Conservation (phyloP, 441 rosid species). For the Erysimum cheiri region DNA sequence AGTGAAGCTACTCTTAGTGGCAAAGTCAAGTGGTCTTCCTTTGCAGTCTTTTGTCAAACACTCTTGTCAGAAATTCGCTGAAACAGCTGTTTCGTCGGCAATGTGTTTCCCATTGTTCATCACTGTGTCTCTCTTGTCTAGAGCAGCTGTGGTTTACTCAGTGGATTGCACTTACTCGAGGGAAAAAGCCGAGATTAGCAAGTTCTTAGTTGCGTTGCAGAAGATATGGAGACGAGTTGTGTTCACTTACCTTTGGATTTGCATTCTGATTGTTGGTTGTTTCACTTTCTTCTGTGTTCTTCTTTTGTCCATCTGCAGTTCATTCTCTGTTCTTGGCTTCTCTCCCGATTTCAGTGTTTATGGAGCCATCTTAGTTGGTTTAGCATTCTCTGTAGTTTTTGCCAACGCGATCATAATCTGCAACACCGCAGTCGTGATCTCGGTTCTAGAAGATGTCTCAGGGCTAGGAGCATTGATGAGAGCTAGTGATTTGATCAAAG, state of each 20-base stretch:
- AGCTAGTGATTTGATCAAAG: slow-evolving; percentile 68
- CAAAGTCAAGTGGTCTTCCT: slow-evolving; percentile 80
- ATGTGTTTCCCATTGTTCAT: slow-evolving; percentile 79
- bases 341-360: slow-evolving; percentile 60
- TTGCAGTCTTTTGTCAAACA: slow-evolving; percentile 67
- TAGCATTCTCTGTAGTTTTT: slow-evolving; percentile 77
- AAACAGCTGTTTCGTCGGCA: slow-evolving; percentile 66
- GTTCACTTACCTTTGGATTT: slow-evolving; percentile 73
- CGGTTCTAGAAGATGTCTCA: slow-evolving; percentile 85
- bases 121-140: slow-evolving; percentile 68
- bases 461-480: slow-evolving; percentile 74
- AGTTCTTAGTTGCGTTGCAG: slow-evolving; percentile 52
- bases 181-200: slow-evolving; percentile 52
- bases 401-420: slow-evolving; percentile 77
- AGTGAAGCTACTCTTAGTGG: slow-evolving; percentile 68
- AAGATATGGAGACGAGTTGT: slow-evolving; percentile 75
- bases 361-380: slow-evolving; percentile 60
- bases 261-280: slow-evolving; percentile 63
- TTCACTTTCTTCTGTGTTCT: slow-evolving; percentile 70
- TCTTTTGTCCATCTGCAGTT: slow-evolving; percentile 60
- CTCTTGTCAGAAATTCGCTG: slow-evolving; percentile 71
- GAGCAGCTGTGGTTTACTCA: slow-evolving; percentile 69
- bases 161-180: slow-evolving; percentile 78
- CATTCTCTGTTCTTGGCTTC: slow-evolving; percentile 59
- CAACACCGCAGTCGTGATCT: slow-evolving; percentile 68